These are phyloP conservation scores for Suillus subaureus DNA, from an alignment of 768 basidiomycete genomes.

Conservation along the genomic window DNA sequence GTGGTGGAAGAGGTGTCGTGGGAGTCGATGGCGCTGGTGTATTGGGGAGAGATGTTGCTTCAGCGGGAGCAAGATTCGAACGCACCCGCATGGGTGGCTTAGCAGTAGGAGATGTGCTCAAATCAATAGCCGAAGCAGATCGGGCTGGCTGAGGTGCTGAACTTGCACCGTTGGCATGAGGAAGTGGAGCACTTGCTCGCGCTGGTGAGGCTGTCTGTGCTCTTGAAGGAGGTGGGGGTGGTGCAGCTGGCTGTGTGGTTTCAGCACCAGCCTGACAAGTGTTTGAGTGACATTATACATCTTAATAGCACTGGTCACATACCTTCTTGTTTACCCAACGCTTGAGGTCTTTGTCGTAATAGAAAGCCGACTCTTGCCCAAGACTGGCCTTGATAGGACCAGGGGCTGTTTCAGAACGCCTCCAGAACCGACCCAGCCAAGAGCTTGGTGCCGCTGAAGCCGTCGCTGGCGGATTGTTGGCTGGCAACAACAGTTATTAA, in stretches of 20 bases:
- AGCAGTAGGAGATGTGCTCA: slow-evolving; percentile 52
- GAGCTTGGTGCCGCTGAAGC: slow-evolving; percentile 46
- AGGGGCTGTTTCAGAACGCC: slow-evolving; percentile 55
- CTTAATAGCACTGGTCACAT: slow-evolving; percentile 16
- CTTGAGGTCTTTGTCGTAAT: slow-evolving; percentile 93
- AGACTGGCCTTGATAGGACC: slow-evolving; percentile 90
- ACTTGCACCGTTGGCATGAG: slow-evolving; percentile 32
- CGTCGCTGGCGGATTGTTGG: slow-evolving; percentile 17
- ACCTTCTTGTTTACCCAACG: slow-evolving; percentile 97
- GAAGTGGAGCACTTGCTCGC: slow-evolving; percentile 42
- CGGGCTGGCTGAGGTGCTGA: slow-evolving; percentile 48
- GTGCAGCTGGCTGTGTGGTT: slow-evolving; percentile 50
- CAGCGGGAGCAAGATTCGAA: slow-evolving; percentile 63
- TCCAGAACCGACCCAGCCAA: slow-evolving; percentile 88
- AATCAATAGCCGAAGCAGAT: slow-evolving; percentile 66
- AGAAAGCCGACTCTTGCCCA: slow-evolving; percentile 88
- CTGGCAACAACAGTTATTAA: slow-evolving; percentile 12
- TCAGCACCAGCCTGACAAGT: slow-evolving; percentile 54
- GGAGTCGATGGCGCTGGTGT: slow-evolving; percentile 24
- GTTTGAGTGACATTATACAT: slow-evolving; percentile 5
- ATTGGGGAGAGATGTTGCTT: slow-evolving; percentile 36
- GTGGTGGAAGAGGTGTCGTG: slow-evolving; percentile 37
- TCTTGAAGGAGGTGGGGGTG: slow-evolving; percentile 80
- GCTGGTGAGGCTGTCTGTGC: slow-evolving; percentile 87
- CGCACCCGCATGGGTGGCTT: slow-evolving; percentile 59